Evolutionary conservation across 2,329 filamentous ascomycete species (phyloP).

Genomic region (Neonectria faginata): DNA sequence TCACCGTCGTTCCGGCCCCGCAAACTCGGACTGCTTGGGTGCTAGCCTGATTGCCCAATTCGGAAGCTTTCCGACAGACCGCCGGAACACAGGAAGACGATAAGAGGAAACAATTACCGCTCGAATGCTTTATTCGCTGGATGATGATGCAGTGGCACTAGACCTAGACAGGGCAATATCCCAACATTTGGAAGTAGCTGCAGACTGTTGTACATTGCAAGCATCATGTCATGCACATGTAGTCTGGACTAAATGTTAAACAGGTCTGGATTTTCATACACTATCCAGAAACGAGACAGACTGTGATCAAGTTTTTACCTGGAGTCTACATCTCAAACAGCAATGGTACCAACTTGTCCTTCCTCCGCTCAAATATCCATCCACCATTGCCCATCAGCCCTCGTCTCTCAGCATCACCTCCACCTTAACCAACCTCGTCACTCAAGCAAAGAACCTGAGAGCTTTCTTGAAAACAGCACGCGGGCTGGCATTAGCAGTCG

Average conservation of each 20-base stretch:
- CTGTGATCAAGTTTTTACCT: background rate
- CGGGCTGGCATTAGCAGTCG: background rate
- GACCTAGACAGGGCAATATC: background rate
- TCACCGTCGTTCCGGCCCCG: background rate
- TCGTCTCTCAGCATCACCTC: background rate
- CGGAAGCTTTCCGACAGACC: background rate
- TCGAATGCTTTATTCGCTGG: background rate
- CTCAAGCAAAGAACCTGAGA: background rate
- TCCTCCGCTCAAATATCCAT: no score
- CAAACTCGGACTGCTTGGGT: slow-evolving; percentile 1
- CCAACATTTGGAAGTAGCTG: background rate
- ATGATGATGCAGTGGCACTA: background rate
- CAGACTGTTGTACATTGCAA: background rate
- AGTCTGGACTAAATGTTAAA: no score
- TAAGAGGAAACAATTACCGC: background rate
- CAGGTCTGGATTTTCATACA: no score
- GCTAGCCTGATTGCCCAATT: background rate
- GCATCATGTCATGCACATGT: no score
- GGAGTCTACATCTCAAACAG: background rate
- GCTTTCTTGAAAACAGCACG: background rate
- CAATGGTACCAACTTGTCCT: background rate
- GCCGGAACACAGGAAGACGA: background rate
- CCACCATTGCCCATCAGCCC: background rate
- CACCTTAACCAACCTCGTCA: background rate
- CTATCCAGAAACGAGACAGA: background rate